Conservation (phyloP, 352 stramenopile genomes). For the Phytophthora rubi region DNA sequence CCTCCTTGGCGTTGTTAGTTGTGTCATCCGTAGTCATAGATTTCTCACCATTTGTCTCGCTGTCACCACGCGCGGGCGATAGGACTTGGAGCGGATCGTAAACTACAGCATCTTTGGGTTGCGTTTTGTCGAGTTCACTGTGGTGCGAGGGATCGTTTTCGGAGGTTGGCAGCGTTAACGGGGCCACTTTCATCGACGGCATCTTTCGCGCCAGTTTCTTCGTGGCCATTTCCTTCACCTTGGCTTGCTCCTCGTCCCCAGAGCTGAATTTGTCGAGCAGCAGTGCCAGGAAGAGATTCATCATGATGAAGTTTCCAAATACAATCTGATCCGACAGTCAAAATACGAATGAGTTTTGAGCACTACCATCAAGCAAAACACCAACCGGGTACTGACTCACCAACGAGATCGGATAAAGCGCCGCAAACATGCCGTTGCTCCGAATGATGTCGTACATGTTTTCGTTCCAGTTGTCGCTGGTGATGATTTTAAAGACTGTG, state of each 20-base stretch:
- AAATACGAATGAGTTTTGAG: no score
- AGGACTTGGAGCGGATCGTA: neutral
- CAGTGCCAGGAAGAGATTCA: slow-evolving; percentile 95
- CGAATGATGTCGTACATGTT: slow-evolving; percentile 94
- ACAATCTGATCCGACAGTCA: slow-evolving; percentile 55
- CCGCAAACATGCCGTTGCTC: slow-evolving; percentile 58
- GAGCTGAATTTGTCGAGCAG: slow-evolving; percentile 90
- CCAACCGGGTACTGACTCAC: slow-evolving; percentile 27
- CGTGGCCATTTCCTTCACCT: slow-evolving; percentile 46
- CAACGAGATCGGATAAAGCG: slow-evolving; percentile 87
- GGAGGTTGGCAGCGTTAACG: slow-evolving; percentile 4
- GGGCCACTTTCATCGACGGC: slow-evolving; percentile 55
- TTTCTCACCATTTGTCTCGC: neutral
- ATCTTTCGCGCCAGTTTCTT: slow-evolving; percentile 52
- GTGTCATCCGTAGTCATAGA: neutral
- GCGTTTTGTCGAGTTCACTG: neutral
- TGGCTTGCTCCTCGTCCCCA: slow-evolving; percentile 57
- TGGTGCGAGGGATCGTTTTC: neutral
- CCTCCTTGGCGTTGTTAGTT: neutral
- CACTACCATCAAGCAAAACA: no score
- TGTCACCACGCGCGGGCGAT: neutral
- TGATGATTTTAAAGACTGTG: slow-evolving; percentile 94
- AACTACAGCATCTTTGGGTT: neutral
- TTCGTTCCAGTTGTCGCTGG: slow-evolving; percentile 94
- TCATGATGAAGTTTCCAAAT: slow-evolving; percentile 91